phyloP scores from a whole-genome alignment of 805 yeast species.

The Starmera dryadoides region DNA sequence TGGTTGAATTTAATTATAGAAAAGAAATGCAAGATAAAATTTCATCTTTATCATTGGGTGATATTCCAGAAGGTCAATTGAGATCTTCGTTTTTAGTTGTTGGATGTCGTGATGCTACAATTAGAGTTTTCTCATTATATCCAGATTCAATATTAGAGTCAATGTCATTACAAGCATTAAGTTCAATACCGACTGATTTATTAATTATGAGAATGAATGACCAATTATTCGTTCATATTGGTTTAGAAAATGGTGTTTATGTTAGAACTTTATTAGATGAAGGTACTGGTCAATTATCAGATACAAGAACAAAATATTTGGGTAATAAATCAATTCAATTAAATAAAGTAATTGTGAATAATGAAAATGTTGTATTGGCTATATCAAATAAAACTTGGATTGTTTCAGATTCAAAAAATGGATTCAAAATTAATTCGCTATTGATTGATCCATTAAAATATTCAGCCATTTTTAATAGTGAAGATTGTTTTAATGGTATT shows the following conservation, averaged over 20 bases:
- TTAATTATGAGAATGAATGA: constrained; percentile 19
- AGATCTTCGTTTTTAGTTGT: constrained; percentile 57
- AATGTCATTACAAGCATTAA: constrained; percentile 58
- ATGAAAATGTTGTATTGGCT: constrained; percentile 20
- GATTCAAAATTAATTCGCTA: constrained; percentile 22
- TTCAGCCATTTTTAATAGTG: constrained; percentile 53
- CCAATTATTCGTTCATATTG: constrained; percentile 53
- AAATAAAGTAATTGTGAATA: constrained; percentile 6
- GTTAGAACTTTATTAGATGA: constrained; percentile 53
- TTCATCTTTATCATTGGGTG: constrained; percentile 39
- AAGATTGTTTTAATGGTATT: constrained; percentile 54
- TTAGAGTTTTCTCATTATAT: constrained; percentile 60
- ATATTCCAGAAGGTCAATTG: constrained; percentile 36
- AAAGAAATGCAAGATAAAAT: constrained; percentile 46
- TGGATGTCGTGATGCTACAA: constrained; percentile 63
- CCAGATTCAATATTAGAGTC: constrained; percentile 53
- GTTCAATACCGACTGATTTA: constrained; percentile 37
- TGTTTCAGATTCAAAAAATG: constrained; percentile 15
- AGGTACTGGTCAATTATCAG: constrained; percentile 52
- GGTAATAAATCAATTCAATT: constrained; percentile 63
- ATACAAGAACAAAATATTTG: constrained; percentile 61
- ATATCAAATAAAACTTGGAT: constrained; percentile 28
- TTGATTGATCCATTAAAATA: constrained; percentile 25
- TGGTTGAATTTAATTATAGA: constrained; percentile 64
- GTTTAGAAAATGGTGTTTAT: constrained; percentile 79